Base-by-base conservation (phyloP, 352 stramenopile species). In the Phytophthora aleatoria region DNA sequence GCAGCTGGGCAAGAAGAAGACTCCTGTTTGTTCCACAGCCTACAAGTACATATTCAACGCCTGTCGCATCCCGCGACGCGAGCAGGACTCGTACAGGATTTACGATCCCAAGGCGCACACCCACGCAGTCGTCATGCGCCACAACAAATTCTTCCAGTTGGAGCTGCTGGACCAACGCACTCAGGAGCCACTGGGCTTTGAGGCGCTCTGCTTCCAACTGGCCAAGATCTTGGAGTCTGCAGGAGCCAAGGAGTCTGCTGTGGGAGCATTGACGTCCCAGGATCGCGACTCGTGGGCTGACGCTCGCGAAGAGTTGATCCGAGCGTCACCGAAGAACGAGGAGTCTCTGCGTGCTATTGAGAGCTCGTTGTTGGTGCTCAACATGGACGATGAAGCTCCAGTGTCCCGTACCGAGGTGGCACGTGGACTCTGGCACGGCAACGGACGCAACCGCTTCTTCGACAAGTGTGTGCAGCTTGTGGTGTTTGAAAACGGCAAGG, bases 401-500 rank as follows among this genome's bases (percentile, higher is more conserved):
- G 73, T 87, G 61, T 85, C 77, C 16, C 77, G 83, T 48, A 84
- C 78, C 0, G 81, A 92, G 42, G 73, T 90, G n/a, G 79, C 83
- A 3, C 71, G 73, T 20, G 85, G 64, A 13, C 64, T 95, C 11
- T 95, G 88, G 79, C 85, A 94, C 56, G 86, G 89, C 67, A 88
- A 90, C 58, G 94, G 94, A 47, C 77, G 85, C 64, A 99, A 99
- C 83, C 92, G 96, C 45, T 99, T 96, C 76, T 99, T 97, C 67
- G 97, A 99, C 77, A 99, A 99, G 79, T 97, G 90, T 49, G 87
- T 99, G 60, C 94, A 99, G 77, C 57, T 99, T n/a, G 81, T 98
- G 27, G 91, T 98, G 42, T 98, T 97, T 58, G 81, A 90, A 42
- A 99, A 99, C 77, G 96, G 94, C 50, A 98, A 98, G 74, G 94